Evolutionary conservation across 208 protist genomes (phyloP), one percentile per base, ranked within the genome.

Genomic region (Leptomonas pyrrhocoris): DNA sequence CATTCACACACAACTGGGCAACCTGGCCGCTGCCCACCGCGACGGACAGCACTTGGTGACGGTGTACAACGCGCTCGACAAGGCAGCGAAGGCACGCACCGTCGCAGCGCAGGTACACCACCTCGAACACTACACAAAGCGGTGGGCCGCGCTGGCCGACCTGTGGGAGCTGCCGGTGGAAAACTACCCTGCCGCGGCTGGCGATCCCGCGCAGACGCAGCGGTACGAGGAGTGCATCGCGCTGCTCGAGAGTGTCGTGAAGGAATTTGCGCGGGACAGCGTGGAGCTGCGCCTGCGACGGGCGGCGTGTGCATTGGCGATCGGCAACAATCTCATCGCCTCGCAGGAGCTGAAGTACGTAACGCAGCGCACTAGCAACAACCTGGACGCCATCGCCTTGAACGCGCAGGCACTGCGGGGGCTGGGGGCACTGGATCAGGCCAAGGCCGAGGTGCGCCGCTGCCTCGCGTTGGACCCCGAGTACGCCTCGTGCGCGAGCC

Each of bases 381-480:
- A 95, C 67, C 63, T 97, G 48, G 73, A 80, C 18, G 90, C 88
- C 15, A 81, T 94, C 18, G 77, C 79, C 4, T 74, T 96, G 19
- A 89, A 84, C 58, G 94, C 94, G 2, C 73, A 81, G 56, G 86
- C 86, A 11, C 75, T 95, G 59, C 85, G 90, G 4, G 70, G 74
- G 5, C 50, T 97, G 12, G 94, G 91, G 19, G 85, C 91, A 1
- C 55, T 92, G 15, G 90, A 93, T 15, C 81, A 92, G 59, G 86
- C 91, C 2, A 74, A 79, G 23, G 49, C 58, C 4, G 90, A 94
- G 70, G 63, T 95, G 55, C 84, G 80, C 2, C 81, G 83, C 53
- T 97, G 94, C 62, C 83, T 97, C 15, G 70, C 80, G 2, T 68
- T 97, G 15, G 92, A 97, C 72, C 94, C 91, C 13, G 91, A 97